Evolutionary conservation across 1,284 basidiomycete genomes (phyloP).

Genomic region (Fomitiporia mediterranea): DNA sequence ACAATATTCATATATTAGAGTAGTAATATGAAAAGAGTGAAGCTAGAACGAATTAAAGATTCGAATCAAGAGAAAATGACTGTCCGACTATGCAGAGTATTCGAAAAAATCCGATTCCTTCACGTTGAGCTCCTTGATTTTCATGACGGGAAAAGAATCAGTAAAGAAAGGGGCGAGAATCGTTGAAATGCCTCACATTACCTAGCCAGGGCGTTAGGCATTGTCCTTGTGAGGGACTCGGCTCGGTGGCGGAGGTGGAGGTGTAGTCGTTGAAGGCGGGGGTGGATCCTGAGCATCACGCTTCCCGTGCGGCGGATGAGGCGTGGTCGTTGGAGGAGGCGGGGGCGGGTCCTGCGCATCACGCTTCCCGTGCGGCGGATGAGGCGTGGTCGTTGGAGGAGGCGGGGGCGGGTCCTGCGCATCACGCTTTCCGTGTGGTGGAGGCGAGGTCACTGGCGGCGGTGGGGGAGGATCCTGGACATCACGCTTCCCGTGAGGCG

Average conservation of each 20-base stretch:
- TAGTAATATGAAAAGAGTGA: too few species aligned
- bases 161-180: too few species aligned
- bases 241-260: not conserved
- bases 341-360: not conserved
- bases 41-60: too few species aligned
- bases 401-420: not conserved
- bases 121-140: too few species aligned
- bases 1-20: too few species aligned
- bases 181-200: too few species aligned
- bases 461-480: not conserved
- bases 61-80: too few species aligned
- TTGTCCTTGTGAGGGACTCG: too few species aligned
- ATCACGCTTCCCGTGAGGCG: slow-evolving; percentile 1
- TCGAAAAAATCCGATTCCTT: too few species aligned
- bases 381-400: not conserved
- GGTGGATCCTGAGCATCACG: not conserved
- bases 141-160: too few species aligned
- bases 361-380: not conserved
- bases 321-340: not conserved
- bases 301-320: not conserved
- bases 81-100: too few species aligned
- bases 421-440: not conserved
- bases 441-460: not conserved
- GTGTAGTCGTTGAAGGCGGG: not conserved
- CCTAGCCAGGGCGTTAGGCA: too few species aligned